These are phyloP conservation scores for Stylonectria norvegica DNA, from an alignment of 2,329 filamentous ascomycete genomes.

Conservation along the genomic window DNA sequence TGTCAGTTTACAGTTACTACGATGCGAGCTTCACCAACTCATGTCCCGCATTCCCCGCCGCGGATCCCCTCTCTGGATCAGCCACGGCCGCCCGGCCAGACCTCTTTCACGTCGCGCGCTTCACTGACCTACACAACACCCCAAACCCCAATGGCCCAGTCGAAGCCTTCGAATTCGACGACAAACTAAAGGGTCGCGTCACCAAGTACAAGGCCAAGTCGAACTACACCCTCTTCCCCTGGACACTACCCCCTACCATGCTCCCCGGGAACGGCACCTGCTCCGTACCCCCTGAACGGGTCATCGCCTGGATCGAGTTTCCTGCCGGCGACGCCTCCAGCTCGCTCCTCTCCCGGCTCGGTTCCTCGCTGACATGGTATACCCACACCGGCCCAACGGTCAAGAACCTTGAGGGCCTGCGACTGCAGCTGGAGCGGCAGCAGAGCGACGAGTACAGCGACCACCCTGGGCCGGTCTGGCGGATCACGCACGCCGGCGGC, in stretches of 20 bases:
- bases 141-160: slow-evolving; percentile 57
- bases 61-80: slow-evolving; percentile 69
- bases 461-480: slow-evolving; percentile 58
- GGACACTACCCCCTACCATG: slow-evolving; percentile 77
- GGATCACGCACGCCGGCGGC: slow-evolving; percentile 77
- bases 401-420: slow-evolving; percentile 53
- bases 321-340: slow-evolving; percentile 43
- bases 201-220: slow-evolving; percentile 51
- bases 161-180: slow-evolving; percentile 38
- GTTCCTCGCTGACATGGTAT: slow-evolving; percentile 34
- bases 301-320: slow-evolving; percentile 67
- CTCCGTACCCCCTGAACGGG: slow-evolving; percentile 64
- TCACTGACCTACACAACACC: slow-evolving; percentile 77
- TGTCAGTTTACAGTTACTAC: slow-evolving; percentile 35
- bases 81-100: slow-evolving; percentile 75
- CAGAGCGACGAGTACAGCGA: slow-evolving; percentile 39
- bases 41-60: slow-evolving; percentile 62
- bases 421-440: slow-evolving; percentile 66
- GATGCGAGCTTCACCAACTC: slow-evolving; percentile 50
- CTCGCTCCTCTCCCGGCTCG: slow-evolving; percentile 32
- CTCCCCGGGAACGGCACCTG: slow-evolving; percentile 77
- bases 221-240: slow-evolving; percentile 86
- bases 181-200: slow-evolving; percentile 44
- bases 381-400: slow-evolving; percentile 43
- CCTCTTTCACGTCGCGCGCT: slow-evolving; percentile 82